Conservation (phyloP, 2,329 filamentous ascomycete species). For the Teratosphaeria gauchensis region DNA sequence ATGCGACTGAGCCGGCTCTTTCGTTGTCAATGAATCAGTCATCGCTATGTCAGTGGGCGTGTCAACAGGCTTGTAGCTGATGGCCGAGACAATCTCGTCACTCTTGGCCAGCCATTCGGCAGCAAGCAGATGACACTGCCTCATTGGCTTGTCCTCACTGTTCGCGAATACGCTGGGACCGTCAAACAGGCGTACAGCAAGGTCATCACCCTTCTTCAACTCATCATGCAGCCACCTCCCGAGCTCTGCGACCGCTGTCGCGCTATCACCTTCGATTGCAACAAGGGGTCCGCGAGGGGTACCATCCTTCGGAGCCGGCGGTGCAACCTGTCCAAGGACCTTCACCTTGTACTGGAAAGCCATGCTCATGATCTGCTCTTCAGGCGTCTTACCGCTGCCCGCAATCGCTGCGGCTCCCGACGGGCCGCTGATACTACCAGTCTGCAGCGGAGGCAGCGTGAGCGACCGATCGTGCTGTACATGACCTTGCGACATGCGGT, state of each 20-base stretch:
- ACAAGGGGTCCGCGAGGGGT: conserved; percentile 63
- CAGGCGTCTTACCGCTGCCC: conserved; percentile 12
- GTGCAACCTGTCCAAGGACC: conserved; percentile 65
- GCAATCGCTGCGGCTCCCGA: conserved; percentile 8
- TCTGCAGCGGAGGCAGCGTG: conserved; percentile 46
- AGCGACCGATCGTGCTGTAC: conserved; percentile 38
- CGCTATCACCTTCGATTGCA: conserved; percentile 67
- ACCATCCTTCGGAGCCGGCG: conserved; percentile 42
- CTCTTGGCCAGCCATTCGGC: conserved; percentile 65
- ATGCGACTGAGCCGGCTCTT: conserved; percentile 3
- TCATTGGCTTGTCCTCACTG: conserved; percentile 24
- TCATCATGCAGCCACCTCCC: conserved; percentile 52
- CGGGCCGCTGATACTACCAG: conserved; percentile 16
- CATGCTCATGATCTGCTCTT: conserved; percentile 64
- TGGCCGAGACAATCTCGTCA: conserved; percentile 51
- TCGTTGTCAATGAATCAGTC: conserved; percentile 9
- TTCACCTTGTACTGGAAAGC: conserved; percentile 67
- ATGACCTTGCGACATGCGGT: conserved; percentile 23
- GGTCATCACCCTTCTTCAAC: conserved; percentile 44
- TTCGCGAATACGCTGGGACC: conserved; percentile 36
- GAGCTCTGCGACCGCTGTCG: conserved; percentile 54
- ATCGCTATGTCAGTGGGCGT: conserved; percentile 11
- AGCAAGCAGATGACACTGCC: conserved; percentile 51
- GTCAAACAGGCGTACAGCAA: conserved; percentile 40
- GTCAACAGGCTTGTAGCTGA: conserved; percentile 6